Evolutionary conservation across 2,329 filamentous ascomycete species (phyloP), one percentile per base, ranked within the genome.

Genomic region (Sclerotinia sclerotiorum): DNA sequence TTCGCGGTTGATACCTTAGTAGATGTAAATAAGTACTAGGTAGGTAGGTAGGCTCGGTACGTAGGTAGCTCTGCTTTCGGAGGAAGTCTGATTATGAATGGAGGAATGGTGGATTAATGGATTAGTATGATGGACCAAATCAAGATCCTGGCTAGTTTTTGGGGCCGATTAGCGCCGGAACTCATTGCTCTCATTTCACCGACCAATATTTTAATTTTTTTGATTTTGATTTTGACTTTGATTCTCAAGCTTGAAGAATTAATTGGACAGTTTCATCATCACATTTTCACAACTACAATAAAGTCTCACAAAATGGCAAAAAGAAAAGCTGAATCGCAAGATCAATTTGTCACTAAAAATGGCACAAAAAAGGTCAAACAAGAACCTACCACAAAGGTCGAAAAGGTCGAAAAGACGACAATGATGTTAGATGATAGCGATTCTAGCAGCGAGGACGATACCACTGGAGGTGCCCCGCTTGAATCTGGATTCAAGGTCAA

Each of bases 401-500:
- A 35, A 6, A 68, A 71, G 48, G 48, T 42, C 3, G 67, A 58
- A 13, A 73, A 75, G 61, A 54, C 70, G 46, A 75, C 66, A 39
- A 75, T 65, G 57, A 62, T 77, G n/a, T 82, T 89, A 61, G 85
- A 88, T 72, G 85, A 87, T 68, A 79, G 78, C 54, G 78, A 79
- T 68, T 78, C 79, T 6, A 74, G 73, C 55, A 75, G 73, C 21
- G 77, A 77, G 15, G 73, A 77, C 56, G 77, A 79, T 35, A 77
- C 76, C 63, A 74, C 73, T 65, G 77, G 76, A 65, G 77, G 75
- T 76, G 79, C 73, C 75, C 76, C 73, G 73, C 78, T 77, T 69
- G 75, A 73, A 49, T 75, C 78, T 49, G 79, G 79, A 42, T 85
- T 98, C 78, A 93, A 91, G 78, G 89, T 99, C 80, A 98, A 99